phyloP scores from a whole-genome alignment of 2,329 filamentous ascomycete species.

The Calonectria leucothoes region DNA sequence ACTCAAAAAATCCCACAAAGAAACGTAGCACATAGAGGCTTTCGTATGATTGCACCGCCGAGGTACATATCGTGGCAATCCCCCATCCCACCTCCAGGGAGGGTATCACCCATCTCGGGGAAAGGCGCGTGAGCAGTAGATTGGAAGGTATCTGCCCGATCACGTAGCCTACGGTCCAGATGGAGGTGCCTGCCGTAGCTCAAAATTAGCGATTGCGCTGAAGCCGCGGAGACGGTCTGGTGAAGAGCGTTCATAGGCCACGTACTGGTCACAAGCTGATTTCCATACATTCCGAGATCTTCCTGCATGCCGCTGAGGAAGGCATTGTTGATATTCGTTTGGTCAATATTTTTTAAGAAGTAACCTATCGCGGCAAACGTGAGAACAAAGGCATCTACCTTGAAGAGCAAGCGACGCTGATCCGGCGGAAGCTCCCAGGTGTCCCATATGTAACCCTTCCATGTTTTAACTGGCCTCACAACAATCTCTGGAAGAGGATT shows the following conservation, averaged over 20 bases:
- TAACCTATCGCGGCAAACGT: conserved; percentile 49
- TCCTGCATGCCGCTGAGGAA: conserved; percentile 38
- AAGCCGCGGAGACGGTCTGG: neutral
- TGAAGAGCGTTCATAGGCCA: neutral
- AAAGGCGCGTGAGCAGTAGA: conserved; percentile 26
- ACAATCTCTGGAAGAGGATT: neutral
- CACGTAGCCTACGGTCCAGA: conserved; percentile 32
- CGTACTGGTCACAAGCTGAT: conserved; percentile 38
- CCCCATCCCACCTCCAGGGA: conserved; percentile 31
- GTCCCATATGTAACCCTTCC: conserved; percentile 53
- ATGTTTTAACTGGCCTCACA: conserved; percentile 31
- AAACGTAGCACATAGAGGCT: conserved; percentile 28
- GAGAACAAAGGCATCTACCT: conserved; percentile 48
- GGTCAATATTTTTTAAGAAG: conserved; percentile 52
- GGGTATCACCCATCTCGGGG: conserved; percentile 33
- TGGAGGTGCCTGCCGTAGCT: conserved; percentile 19
- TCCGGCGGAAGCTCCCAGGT: conserved; percentile 47
- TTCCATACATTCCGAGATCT: conserved; percentile 32
- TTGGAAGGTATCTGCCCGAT: conserved; percentile 31
- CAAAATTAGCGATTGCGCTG: neutral
- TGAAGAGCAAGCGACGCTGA: conserved; percentile 48
- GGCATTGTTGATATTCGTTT: conserved; percentile 55
- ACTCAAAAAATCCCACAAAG: conserved; percentile 34
- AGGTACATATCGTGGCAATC: conserved; percentile 28
- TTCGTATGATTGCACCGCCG: conserved; percentile 20